Evolutionary conservation across 768 basidiomycete species (phyloP), one percentile per base, ranked within the genome.

Genomic region (Kwoniella pini): DNA sequence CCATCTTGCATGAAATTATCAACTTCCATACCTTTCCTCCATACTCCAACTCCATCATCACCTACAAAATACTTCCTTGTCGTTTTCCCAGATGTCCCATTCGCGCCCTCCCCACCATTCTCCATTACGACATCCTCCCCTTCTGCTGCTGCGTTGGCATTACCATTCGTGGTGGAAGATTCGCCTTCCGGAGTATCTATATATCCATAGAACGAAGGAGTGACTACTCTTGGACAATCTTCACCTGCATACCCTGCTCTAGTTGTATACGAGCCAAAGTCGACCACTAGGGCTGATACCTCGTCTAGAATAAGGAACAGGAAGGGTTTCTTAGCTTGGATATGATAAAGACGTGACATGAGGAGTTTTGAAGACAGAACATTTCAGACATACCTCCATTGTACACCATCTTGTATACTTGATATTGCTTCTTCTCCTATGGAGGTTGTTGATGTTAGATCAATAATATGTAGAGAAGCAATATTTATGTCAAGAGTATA

Each of bases 211-310:
- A 85, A 83, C 2, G 93, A 89, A 7, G 96, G 89, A 64, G 95
- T 85, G 63, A 97, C 86, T 17, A 90, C 88, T 79, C 91, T 91
- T 17, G 96, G 96, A 11, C 89, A 85, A 72, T 98, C 96, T 79
- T 98, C 95, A 45, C 96, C 96, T 11, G 96, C 95, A 78, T 98
- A 96, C 54, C 96, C 96, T 11, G 92, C 91, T 75, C 96, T 87
- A 54, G 94, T 81, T 9, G 91, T 88, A 24, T 89, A 88, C 11
- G 89, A 83, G 27, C 96, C 96, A 75, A 98, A 88, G 81, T 99
- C 96, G 36, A 99, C 81, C 22, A 98, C 96, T 53, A 98, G 82
- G 28, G 95, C 96, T 33, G 92, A 89, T n/a, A 98, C 92, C 81
- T 97, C 94, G 76, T 97, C 94, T 96, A 62, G 31, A 38, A 31